Evolutionary conservation across 1,284 basidiomycete genomes (phyloP), one percentile per base, ranked within the genome.

Genomic region (Termitomyces sp.): DNA sequence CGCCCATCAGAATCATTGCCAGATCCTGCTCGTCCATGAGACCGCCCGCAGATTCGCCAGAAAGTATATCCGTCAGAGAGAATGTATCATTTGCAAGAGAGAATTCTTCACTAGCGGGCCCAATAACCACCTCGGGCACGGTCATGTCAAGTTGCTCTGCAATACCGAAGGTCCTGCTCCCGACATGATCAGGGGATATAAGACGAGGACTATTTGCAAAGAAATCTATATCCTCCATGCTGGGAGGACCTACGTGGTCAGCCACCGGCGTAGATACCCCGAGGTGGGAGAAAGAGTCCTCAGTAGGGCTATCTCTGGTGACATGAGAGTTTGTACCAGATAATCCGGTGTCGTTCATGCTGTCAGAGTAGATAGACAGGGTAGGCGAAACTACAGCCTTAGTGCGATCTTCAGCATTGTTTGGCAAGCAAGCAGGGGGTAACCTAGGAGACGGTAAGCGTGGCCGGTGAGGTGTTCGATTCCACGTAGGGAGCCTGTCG

Each of bases 331-430:
- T 24, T 24, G 13, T n/a, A 26, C 33, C 34, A 48, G 33, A 47
- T n/a, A n/a, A 34, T 36, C 10, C 34, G 5, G n/a, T 24, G n/a
- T 28, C 24, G 6, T 12, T 7, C 42, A 28, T 24, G 8, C 15
- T 43, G 7, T 26, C 26, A n/a, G 26, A 6, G 1, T 43, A 9
- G n/a, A 10, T 10, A 43, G 26, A 43, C 15, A 24, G 19, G 6
- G 7, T n/a, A 31, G 28, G 39, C 17, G 39, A 12, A 33, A 40
- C 8, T 5, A n/a, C 39, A 9, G 38, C 9, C 36, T 31, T 24
- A n/a, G 9, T 50, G 19, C 8, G 7, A n/a, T 24, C 28, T 50
- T 19, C 69, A 71, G 58, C 55, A 73, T 40, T 62, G 56, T 28
- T 72, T 69, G 19, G 64, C 8, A 30, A 38, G 31, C 17, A 7